A percentile compares a stretch with the other conserved stretches of the same genome.
These are phyloP conservation scores for Elsinoe batatas DNA, from an alignment of 2,329 filamentous ascomycete genomes.

Conservation along the genomic window DNA sequence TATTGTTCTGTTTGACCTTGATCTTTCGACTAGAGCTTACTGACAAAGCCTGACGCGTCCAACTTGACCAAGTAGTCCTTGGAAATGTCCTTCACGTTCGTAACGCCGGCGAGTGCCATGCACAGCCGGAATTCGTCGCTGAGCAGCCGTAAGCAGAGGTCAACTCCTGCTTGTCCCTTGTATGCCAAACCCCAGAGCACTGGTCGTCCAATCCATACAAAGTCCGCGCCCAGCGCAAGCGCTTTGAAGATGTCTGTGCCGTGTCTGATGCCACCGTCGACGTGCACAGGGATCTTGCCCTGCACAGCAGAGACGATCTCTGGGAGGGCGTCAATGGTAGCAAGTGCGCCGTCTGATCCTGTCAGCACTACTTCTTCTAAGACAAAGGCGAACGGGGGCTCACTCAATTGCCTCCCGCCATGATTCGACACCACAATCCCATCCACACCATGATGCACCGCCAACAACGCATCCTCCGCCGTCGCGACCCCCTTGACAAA, in stretches of 20 bases:
- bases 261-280: constrained; percentile 47
- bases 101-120: constrained; percentile 33
- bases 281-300: constrained; percentile 44
- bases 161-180: constrained; percentile 30
- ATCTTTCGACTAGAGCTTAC: constrained; percentile 18
- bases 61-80: constrained; percentile 34
- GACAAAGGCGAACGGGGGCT: not conserved
- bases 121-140: constrained; percentile 30
- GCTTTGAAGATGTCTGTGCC: constrained; percentile 49
- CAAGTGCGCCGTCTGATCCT: constrained; percentile 39
- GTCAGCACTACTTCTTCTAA: not conserved
- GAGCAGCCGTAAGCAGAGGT: constrained; percentile 36
- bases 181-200: constrained; percentile 40
- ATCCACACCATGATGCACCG: constrained; percentile 34
- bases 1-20: not conserved
- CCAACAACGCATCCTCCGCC: constrained; percentile 34
- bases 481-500: constrained; percentile 38
- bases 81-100: constrained; percentile 28
- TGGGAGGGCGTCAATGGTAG: constrained; percentile 36
- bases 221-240: constrained; percentile 38
- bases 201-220: constrained; percentile 36
- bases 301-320: constrained; percentile 25
- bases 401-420: constrained; percentile 29
- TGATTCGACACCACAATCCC: constrained; percentile 46
- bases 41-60: constrained; percentile 24